These are phyloP conservation scores for Russula vinacea DNA, from an alignment of 768 basidiomycete genomes.

Conservation along the genomic window DNA sequence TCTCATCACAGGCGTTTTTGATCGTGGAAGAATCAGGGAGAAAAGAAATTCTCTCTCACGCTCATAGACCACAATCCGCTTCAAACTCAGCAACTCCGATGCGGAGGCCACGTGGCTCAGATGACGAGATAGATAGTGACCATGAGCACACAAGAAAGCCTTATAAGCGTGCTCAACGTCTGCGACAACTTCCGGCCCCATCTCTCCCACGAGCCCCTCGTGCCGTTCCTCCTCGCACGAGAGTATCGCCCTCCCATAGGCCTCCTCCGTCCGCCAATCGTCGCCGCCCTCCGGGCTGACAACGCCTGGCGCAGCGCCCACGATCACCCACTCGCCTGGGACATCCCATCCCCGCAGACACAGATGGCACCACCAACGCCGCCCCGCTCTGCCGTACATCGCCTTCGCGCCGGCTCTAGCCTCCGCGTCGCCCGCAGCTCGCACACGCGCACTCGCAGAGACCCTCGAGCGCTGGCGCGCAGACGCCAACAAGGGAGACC, in stretches of 20 bases:
- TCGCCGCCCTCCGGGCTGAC: constrained; percentile 53
- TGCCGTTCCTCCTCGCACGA: constrained; percentile 55
- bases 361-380: not conserved
- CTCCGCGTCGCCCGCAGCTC: constrained; percentile 38
- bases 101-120: not conserved
- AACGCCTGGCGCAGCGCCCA: constrained; percentile 39
- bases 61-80: not conserved
- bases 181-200: constrained; percentile 68
- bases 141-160: constrained; percentile 30
- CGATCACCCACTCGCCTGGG: constrained; percentile 42
- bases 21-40: constrained; percentile 46
- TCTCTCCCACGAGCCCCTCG: constrained; percentile 43
- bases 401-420: constrained; percentile 16
- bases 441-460: constrained; percentile 59
- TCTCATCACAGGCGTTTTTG: constrained; percentile 40
- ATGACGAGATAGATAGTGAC: too few relatives aligned
- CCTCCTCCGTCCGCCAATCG: constrained; percentile 54
- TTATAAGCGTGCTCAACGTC: constrained; percentile 59
- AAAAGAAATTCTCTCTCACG: not conserved
- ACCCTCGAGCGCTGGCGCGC: constrained; percentile 71
- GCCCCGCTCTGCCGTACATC: not conserved
- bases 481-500: constrained; percentile 8
- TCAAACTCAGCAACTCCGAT: constrained; percentile 2
- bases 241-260: constrained; percentile 55
- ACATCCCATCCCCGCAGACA: constrained; percentile 34